A percentile compares a stretch with the other conserved stretches of the same genome.
Conservation (phyloP, 2,329 filamentous ascomycete genomes). For the Trichophyton schoenleinii region DNA sequence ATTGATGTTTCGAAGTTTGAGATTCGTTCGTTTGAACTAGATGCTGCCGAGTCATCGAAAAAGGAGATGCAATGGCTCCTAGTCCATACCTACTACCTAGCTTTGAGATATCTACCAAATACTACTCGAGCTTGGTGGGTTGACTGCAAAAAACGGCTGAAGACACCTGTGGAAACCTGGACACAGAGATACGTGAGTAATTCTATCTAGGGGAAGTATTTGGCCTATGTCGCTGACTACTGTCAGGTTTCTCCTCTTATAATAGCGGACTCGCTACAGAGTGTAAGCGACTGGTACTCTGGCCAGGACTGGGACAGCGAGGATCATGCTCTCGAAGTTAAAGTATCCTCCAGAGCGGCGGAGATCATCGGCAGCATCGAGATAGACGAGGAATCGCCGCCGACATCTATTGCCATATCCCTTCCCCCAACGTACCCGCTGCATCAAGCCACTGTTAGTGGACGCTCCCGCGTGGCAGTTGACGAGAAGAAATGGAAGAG, state of each 20-base stretch:
- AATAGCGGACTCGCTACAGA: slow-evolving; percentile 28
- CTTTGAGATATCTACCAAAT: slow-evolving; percentile 62
- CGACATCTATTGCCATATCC: slow-evolving; percentile 67
- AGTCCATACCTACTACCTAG: slow-evolving; percentile 73
- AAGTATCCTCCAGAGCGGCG: slow-evolving; percentile 55
- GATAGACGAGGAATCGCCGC: slow-evolving; percentile 74
- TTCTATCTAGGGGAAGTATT: background rate
- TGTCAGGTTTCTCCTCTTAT: slow-evolving; percentile 32
- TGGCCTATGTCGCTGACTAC: background rate
- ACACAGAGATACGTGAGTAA: slow-evolving; percentile 70
- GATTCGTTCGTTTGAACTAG: slow-evolving; percentile 47
- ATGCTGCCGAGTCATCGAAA: slow-evolving; percentile 53
- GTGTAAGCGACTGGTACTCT: slow-evolving; percentile 30
- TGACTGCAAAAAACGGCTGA: slow-evolving; percentile 64
- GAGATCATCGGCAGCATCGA: slow-evolving; percentile 78
- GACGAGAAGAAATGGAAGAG: slow-evolving; percentile 84
- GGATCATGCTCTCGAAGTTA: slow-evolving; percentile 48
- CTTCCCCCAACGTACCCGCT: slow-evolving; percentile 76
- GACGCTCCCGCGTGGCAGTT: slow-evolving; percentile 72
- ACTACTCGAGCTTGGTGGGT: slow-evolving; percentile 78
- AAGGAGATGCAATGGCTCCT: slow-evolving; percentile 71
- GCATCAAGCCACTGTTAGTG: slow-evolving; percentile 60
- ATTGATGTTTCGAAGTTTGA: slow-evolving; percentile 60
- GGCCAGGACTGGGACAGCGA: slow-evolving; percentile 37
- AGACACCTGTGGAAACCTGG: slow-evolving; percentile 70